phyloP scores from a whole-genome alignment of 2,329 filamentous ascomycete species.

The Botrytis elliptica region DNA sequence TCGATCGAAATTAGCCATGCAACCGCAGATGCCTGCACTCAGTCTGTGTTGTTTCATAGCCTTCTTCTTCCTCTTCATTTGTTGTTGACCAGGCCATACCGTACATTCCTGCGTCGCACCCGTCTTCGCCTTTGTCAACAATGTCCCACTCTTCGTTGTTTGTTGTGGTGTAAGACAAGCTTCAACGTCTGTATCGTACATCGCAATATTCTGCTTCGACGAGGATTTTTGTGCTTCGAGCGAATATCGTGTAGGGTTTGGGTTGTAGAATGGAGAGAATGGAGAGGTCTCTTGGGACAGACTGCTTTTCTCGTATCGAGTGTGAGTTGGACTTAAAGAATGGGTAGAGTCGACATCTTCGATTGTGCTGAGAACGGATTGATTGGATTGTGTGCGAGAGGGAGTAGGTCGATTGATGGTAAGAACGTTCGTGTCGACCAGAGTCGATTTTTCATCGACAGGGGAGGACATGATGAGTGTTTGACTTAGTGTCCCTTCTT shows the following conservation, averaged over 20 bases:
- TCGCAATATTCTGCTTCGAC: conserved; percentile 27
- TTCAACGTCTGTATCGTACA: conserved; percentile 31
- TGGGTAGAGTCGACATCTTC: conserved; percentile 46
- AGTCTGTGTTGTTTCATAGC: conserved; percentile 55
- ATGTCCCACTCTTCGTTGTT: conserved; percentile 14
- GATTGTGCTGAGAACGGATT: conserved; percentile 55
- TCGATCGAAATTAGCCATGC: conserved; percentile 53
- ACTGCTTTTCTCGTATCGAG: conserved; percentile 23
- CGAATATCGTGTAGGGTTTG: conserved; percentile 24
- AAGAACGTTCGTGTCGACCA: conserved; percentile 21
- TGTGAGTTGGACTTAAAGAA: conserved; percentile 21
- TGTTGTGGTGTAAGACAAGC: conserved; percentile 23
- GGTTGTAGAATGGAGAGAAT: conserved; percentile 30
- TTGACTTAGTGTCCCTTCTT: not conserved
- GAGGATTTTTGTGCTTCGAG: conserved; percentile 30
- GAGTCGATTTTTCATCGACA: conserved; percentile 25
- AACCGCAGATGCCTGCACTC: conserved; percentile 52
- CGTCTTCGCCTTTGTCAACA: conserved; percentile 1
- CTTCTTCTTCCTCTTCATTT: conserved; percentile 60
- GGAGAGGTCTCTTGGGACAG: conserved; percentile 22
- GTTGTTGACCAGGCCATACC: conserved; percentile 59
- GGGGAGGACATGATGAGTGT: conserved; percentile 15
- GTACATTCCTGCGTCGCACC: conserved; percentile 45
- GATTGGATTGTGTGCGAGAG: conserved; percentile 24
- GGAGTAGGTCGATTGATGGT: conserved; percentile 26